These are phyloP conservation scores for Neopestalotiopsis clavispora DNA, from an alignment of 2,329 filamentous ascomycete genomes.

Conservation along the genomic window DNA sequence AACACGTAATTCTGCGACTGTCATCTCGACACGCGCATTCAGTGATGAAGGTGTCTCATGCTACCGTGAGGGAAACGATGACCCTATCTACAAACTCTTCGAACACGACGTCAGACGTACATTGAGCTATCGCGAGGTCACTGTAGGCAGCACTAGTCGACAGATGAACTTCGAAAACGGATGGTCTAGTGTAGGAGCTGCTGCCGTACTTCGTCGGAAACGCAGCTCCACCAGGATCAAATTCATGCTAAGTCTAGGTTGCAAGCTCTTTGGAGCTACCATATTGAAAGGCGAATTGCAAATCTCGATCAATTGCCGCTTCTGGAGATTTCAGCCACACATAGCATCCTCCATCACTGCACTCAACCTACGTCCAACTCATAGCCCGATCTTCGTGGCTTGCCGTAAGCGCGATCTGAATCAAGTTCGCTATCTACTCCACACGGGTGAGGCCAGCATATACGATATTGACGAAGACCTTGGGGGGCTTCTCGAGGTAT, in stretches of 20 bases:
- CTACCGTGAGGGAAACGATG: too few relatives aligned
- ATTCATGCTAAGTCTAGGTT: neutral
- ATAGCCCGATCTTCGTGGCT: neutral
- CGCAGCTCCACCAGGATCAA: too few relatives aligned
- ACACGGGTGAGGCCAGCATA: neutral
- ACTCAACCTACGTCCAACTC: neutral
- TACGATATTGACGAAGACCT: neutral
- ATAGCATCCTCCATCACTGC: neutral
- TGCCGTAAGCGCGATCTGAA: neutral
- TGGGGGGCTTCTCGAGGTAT: neutral
- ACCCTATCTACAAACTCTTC: too few relatives aligned
- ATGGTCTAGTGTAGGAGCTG: neutral
- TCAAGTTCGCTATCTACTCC: neutral
- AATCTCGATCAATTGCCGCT: neutral
- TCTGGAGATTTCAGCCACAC: neutral
- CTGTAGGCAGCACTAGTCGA: rapidly evolving
- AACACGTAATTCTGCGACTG: too few relatives aligned
- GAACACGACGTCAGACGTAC: neutral
- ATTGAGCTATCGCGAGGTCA: neutral
- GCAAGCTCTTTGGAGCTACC: neutral
- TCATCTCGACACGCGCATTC: too few relatives aligned
- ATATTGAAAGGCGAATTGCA: neutral
- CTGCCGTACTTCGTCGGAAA: neutral
- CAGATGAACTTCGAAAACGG: neutral
- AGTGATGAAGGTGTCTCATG: too few relatives aligned